phyloP scores from a whole-genome alignment of 163 green algal genomes.

The Prototheca cutis region DNA sequence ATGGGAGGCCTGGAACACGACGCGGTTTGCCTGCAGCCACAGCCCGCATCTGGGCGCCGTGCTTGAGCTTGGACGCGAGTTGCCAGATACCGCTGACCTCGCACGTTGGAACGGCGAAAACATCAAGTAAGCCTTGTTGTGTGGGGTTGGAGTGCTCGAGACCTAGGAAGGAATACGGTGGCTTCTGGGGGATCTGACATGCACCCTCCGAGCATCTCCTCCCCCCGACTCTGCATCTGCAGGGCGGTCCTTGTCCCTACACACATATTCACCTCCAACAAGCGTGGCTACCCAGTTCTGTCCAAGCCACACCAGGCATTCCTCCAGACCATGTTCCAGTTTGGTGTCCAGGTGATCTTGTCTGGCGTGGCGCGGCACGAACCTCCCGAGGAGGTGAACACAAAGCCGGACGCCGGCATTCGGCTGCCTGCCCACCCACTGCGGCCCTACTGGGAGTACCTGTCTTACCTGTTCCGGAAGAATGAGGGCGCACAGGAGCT shows the following conservation, averaged over 20 bases:
- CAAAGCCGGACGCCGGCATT: neutral
- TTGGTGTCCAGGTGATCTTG: conserved; percentile 67
- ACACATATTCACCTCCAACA: conserved; percentile 74
- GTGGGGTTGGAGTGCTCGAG: neutral
- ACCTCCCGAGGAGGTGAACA: neutral
- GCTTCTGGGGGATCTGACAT: neutral
- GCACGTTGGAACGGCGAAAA: conserved; percentile 77
- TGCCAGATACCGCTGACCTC: conserved; percentile 31
- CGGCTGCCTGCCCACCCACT: conserved; percentile 46
- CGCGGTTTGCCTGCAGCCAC: conserved; percentile 61
- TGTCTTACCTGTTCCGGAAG: conserved; percentile 80
- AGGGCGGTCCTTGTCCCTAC: conserved; percentile 61
- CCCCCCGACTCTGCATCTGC: too few relatives aligned
- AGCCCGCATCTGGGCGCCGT: conserved; percentile 52
- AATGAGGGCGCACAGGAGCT: conserved; percentile 42
- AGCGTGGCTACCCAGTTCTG: conserved; percentile 77
- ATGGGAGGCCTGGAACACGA: conserved; percentile 72
- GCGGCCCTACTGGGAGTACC: conserved; percentile 81
- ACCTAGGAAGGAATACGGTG: too few relatives aligned
- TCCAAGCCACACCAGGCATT: conserved; percentile 70
- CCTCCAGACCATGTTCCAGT: conserved; percentile 52
- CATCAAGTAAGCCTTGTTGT: conserved; percentile 36
- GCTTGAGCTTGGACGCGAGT: conserved; percentile 43
- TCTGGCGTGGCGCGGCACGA: neutral
- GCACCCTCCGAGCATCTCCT: too few relatives aligned